Evolutionary conservation across 257 asterid genomes (phyloP), one percentile per base, ranked within the genome.

Genomic region (Nemophila menziesii): DNA sequence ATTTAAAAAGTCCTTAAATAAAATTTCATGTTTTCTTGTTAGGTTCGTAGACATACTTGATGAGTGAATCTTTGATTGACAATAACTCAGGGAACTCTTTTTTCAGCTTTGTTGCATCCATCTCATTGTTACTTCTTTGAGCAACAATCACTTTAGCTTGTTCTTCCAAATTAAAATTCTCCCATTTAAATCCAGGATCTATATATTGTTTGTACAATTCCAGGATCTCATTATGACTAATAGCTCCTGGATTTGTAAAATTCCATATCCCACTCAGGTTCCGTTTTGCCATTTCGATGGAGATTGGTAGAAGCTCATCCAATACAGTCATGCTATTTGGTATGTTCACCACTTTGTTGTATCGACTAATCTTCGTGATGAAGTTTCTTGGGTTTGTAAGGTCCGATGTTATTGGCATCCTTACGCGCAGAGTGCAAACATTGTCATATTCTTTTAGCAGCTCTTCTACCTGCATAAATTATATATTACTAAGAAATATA

Each of bases 71-170:
- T 20, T 52, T 46, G 18, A 56, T 46, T 0, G 61, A 41, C 29
- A 51, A 15, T 26, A 56, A 8, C 20, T 40, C 38, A 0, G 54
- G 54, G 10, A 56, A 43, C 39, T 63, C 64, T 1, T 40, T 21
- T 29, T 39, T 63, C 8, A 63, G 23, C 24, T 63, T 63, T 15
- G 56, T 33, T 5, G 39, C 19, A 46, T 57, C 61, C 22, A 51
- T 21, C 18, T 63, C 56, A 4, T 63, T 56, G 69, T 46, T 63
- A 41, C 64, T 51, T 27, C 56, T 16, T 0, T 47, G 56, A 11
- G 64, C 43, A 18, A 63, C 39, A 5, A 56, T 56, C 29, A 56
- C 43, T 38, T 63, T 39, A 4, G 60, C 56, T 51, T 63, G 64
- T 46, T 56, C 68, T 50, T 56, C 46, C 21, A 63, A 20, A 24